Evolutionary conservation across 2,329 filamentous ascomycete genomes (phyloP), one percentile per base, ranked within the genome.

Genomic region (Nakataea oryzae): DNA sequence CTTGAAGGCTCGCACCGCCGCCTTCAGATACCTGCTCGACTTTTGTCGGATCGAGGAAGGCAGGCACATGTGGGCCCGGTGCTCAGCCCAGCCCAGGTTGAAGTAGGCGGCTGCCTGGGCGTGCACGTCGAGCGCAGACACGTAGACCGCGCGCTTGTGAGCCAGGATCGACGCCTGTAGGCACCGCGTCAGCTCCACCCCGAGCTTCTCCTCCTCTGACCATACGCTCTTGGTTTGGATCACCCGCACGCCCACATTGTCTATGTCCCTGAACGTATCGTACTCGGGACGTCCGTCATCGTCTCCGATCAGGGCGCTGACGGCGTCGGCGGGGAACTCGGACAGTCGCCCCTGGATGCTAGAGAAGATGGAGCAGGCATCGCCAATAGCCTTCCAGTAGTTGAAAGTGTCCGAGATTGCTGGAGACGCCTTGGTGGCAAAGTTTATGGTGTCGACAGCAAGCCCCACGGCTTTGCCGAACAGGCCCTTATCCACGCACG

Each of bases 31-130:
- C 67, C 81, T 82, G 70, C 85, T 82, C 24, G 81, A 79, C 69
- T 81, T 88, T 69, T 85, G 86, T 47, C 76, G 77, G 58, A 81
- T 69, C 3, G 74, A 70, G 1, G 72, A 71, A 47, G 81, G 82
- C 26, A 91, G 78, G 69, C 86, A 90, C 13, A 80, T 77, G 70
- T 96, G 90, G 0, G 92, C 90, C 57, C 88, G 85, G 71, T 95
- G 86, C 72, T 99, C 95, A 1, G 91, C 90, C 90, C 93, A 97
- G 55, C 95, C 95, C 24, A 99, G 79, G 69, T 99, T 99, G 75
- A 96, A 99, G 82, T 93, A 95, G 0, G 93, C 91, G n/a, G 97
- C 90, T 1, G 95, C 91, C 74, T 96, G 93, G 3, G 93, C 93
- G 72, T 97, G 90, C 9, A 85, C 72, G 70, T 99, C 93, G 63